These are phyloP conservation scores for Pichia rugopelliculosa DNA, from an alignment of 805 yeast species.

Conservation along the genomic window DNA sequence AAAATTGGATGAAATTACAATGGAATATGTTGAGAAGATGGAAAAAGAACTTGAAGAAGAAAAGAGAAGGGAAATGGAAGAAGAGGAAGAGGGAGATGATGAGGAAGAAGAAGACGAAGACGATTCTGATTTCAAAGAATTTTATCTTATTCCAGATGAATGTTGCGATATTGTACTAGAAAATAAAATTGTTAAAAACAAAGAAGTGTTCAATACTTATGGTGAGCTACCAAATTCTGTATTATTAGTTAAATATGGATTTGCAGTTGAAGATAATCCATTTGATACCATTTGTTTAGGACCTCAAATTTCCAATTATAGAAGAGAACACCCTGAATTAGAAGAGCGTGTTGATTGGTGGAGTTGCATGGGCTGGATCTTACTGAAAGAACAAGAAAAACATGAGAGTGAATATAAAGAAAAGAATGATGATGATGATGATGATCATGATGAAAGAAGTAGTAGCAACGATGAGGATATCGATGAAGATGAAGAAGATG, in stretches of 20 bases:
- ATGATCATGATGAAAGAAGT: constrained; percentile 10
- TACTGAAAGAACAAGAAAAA: constrained; percentile 11
- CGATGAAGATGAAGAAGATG: constrained; percentile 10
- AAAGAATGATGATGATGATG: constrained; percentile 13
- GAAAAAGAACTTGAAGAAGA: constrained; percentile 24
- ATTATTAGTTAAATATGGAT: constrained; percentile 73
- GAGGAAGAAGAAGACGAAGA: constrained; percentile 20
- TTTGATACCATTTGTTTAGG: constrained; percentile 56
- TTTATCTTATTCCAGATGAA: constrained; percentile 35
- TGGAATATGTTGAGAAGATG: constrained; percentile 25
- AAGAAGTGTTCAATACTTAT: constrained; percentile 75
- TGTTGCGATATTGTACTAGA: constrained; percentile 66
- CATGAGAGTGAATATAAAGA: constrained; percentile 13
- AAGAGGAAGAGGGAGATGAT: constrained; percentile 15
- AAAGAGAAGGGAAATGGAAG: constrained; percentile 7
- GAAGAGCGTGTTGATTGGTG: constrained; percentile 21
- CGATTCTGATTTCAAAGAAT: constrained; percentile 25
- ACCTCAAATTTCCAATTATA: constrained; percentile 30
- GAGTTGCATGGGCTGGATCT: constrained; percentile 18
- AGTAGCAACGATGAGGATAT: constrained; percentile 15
- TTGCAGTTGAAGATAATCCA: constrained; percentile 46
- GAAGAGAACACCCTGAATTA: constrained; percentile 13
- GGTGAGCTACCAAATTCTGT: constrained; percentile 66
- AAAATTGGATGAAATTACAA: constrained; percentile 22
- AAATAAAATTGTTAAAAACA: constrained; percentile 35